phyloP scores from a whole-genome alignment of 768 basidiomycete species.

The Tephrocybe sp. region DNA sequence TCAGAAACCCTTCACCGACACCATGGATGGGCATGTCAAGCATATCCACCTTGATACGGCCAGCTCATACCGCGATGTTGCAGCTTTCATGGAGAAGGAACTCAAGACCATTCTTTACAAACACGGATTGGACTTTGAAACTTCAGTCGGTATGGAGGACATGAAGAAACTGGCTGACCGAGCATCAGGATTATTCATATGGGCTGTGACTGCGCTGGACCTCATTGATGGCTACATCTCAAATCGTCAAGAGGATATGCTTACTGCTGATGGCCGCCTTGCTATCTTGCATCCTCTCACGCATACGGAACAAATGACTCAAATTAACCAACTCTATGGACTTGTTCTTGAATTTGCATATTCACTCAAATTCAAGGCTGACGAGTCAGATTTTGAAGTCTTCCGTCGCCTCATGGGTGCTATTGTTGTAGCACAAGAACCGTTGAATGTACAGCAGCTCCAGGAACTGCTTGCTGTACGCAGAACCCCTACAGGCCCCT shows the following conservation, averaged over 20 bases:
- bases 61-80: slow-evolving; percentile 12
- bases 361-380: neutral
- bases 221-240: slow-evolving; percentile 12
- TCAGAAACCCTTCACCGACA: slow-evolving; percentile 3
- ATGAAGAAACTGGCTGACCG: slow-evolving; percentile 2
- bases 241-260: slow-evolving; percentile 5
- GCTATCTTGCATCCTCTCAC: slow-evolving; percentile 10
- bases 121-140: slow-evolving; percentile 1
- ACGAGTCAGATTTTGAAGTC: slow-evolving; percentile 6
- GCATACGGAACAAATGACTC: slow-evolving; percentile 11
- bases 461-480: slow-evolving; percentile 5
- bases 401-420: slow-evolving; percentile 16
- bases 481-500: neutral
- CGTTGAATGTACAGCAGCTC: slow-evolving; percentile 11
- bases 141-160: slow-evolving; percentile 15
- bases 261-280: slow-evolving; percentile 7
- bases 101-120: slow-evolving; percentile 2
- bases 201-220: slow-evolving; percentile 11
- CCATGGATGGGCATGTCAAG: slow-evolving; percentile 4
- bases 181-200: slow-evolving; percentile 19
- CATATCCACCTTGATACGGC: slow-evolving; percentile 13
- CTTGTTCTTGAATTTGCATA: slow-evolving; percentile 6
- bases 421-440: slow-evolving; percentile 11
- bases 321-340: slow-evolving; percentile 17
- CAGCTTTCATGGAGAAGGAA: slow-evolving; percentile 3